A percentile compares a stretch with the other conserved stretches of the same genome.
phyloP scores from a whole-genome alignment of 257 asterid species.

The Agastache rugosa region DNA sequence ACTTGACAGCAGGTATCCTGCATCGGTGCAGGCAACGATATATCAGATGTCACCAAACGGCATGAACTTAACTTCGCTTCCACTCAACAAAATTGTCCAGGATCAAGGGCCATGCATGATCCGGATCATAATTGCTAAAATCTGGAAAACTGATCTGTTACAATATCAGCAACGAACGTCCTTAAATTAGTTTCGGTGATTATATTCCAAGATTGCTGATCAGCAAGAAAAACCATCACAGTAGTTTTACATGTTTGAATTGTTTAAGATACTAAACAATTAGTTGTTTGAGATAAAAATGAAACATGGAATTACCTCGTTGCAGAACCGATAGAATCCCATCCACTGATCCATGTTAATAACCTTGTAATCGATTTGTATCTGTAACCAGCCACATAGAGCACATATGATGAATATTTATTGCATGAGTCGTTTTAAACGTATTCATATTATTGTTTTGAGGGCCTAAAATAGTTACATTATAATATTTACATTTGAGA shows the following conservation, averaged over 20 bases:
- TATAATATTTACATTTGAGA: neutral
- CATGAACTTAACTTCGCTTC: conserved; percentile 41
- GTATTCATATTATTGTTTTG: neutral
- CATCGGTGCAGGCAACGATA: neutral
- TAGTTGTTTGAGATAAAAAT: neutral
- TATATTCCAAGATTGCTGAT: neutral
- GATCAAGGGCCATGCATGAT: conserved; percentile 68
- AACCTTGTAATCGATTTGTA: conserved; percentile 81
- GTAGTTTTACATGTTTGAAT: neutral
- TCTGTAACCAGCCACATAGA: conserved; percentile 47
- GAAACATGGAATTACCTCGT: conserved; percentile 56
- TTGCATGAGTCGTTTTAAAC: neutral
- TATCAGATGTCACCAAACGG: conserved; percentile 16
- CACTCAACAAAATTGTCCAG: conserved; percentile 69
- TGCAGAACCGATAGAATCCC: conserved; percentile 78
- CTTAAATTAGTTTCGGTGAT: neutral
- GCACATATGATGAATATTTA: conserved; percentile 17
- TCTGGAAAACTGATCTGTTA: conserved; percentile 58
- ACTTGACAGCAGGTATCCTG: too few species aligned
- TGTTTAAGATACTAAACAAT: neutral
- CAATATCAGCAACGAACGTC: conserved; percentile 15
- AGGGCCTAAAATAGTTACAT: neutral
- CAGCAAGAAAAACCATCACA: neutral
- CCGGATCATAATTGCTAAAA: conserved; percentile 56
- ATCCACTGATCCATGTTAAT: conserved; percentile 93